These are phyloP conservation scores for Naumovozyma dairenensis DNA, from an alignment of 805 yeast genomes.

Conservation along the genomic window DNA sequence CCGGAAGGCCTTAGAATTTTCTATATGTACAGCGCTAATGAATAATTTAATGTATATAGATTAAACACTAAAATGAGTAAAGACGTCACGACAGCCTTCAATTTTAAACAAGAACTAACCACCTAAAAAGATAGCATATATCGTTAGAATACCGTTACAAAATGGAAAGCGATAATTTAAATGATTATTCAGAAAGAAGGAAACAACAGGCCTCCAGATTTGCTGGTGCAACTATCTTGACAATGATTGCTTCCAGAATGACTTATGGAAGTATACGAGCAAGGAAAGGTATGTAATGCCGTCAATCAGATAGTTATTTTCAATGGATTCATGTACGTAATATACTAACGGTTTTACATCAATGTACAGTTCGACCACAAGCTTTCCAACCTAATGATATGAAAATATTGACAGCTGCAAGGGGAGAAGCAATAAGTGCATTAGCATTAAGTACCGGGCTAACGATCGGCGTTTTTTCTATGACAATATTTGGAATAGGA, in stretches of 20 bases:
- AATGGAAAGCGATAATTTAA: too few relatives aligned
- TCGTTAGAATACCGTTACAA: too few relatives aligned
- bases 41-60: too few relatives aligned
- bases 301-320: not conserved
- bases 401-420: constrained; percentile 50
- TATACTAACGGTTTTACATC: constrained; percentile 7
- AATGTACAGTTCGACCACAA: constrained; percentile 45
- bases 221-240: constrained; percentile 60
- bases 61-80: too few relatives aligned
- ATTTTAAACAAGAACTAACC: too few relatives aligned
- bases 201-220: constrained; percentile 50
- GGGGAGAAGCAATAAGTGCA: constrained; percentile 77
- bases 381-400: constrained; percentile 74
- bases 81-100: too few relatives aligned
- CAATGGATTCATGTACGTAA: not conserved
- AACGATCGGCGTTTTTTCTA: constrained; percentile 61
- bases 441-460: constrained; percentile 71
- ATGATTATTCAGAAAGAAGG: too few relatives aligned
- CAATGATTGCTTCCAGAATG: constrained; percentile 61
- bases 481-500: constrained; percentile 63
- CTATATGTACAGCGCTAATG: too few relatives aligned
- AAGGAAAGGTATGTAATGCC: constrained; percentile 53
- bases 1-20: too few relatives aligned
- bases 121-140: too few relatives aligned
- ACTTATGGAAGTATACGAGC: constrained; percentile 67